These are phyloP conservation scores for Fagus sylvatica DNA, from an alignment of 306 rosid species.

Conservation along the genomic window DNA sequence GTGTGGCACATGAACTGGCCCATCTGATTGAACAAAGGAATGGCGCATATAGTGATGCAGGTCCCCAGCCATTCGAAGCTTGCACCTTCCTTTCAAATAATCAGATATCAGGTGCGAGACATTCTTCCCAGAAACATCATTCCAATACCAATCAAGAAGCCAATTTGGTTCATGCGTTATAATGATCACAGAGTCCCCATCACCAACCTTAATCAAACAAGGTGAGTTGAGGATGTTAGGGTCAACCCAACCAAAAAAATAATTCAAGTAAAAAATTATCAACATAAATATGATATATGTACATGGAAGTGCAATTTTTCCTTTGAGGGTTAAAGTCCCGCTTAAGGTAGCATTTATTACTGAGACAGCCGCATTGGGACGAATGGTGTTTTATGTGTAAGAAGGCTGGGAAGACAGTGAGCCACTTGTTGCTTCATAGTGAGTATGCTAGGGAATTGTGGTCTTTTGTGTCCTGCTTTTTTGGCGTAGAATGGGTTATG, in stretches of 20 bases:
- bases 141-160: constrained; percentile 97
- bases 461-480: too few species aligned
- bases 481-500: too few species aligned
- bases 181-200: constrained; percentile 80
- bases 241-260: constrained; percentile 20
- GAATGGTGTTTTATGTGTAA: too few species aligned
- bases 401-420: too few species aligned
- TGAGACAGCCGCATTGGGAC: too few species aligned
- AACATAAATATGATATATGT: not conserved
- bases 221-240: constrained; percentile 23
- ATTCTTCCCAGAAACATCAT: constrained; percentile 81
- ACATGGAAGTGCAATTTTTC: not conserved
- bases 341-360: too few species aligned
- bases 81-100: constrained; percentile 91
- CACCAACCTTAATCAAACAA: constrained; percentile 62
- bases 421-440: too few species aligned
- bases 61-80: constrained; percentile 96
- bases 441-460: too few species aligned
- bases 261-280: not conserved
- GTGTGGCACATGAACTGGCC: constrained; percentile 71
- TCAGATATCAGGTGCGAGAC: constrained; percentile 75
- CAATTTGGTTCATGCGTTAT: constrained; percentile 93
- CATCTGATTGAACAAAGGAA: constrained; percentile 76
- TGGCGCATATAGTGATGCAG: constrained; percentile 99
- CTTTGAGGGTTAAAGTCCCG: too few species aligned